Base-by-base conservation (phyloP, 345 rosid species). In the Salix udensis region DNA sequence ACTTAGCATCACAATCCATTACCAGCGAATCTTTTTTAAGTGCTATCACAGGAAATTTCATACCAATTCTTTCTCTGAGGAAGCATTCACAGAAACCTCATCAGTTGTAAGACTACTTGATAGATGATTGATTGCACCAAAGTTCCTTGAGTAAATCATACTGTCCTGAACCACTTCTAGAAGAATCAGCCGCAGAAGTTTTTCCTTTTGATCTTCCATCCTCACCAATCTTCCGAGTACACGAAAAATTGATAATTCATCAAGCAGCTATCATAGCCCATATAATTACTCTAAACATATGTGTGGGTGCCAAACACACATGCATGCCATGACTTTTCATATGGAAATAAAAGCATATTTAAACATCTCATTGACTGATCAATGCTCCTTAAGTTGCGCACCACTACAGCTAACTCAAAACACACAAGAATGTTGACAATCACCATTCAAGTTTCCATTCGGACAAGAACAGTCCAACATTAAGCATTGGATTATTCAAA, bases 21-120 rank as follows among this genome's bases (percentile, higher is more conserved):
- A 62, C 37, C 15, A 5, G 21, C 31, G 5, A 14, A n/a, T 14
- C 28, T 28, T 31, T 67, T 37, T 12, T n/a, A 42, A 23, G 6
- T 28, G 40, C 6, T 70, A 64, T 19, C 11, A 48, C 19, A 82
- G 2, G 37, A 18, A 24, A 76, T 60, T 52, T 80, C 82, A 24
- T 78, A 93, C 98, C 87, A 87, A 84, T 73, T 93, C 96, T 81
- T 96, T 93, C 88, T 96, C 99, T 42, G 98, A 91, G 78, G 84
- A 78, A 68, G 94, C 89, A 88, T 91, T 93, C 1, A 88, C 88
- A 21, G 46, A 44, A 53, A 66, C 70, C 13, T 87, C 96, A 14
- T 85, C 94, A 9, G 46, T 21, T 67, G 80, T 76, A 12, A 85
- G 84, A 72, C 86, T 73, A 77, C 85, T 87, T 21, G 90, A 86